These are phyloP conservation scores for Tetragonia tetragonoides DNA, from an alignment of 148 eudicot genomes.

Conservation along the genomic window DNA sequence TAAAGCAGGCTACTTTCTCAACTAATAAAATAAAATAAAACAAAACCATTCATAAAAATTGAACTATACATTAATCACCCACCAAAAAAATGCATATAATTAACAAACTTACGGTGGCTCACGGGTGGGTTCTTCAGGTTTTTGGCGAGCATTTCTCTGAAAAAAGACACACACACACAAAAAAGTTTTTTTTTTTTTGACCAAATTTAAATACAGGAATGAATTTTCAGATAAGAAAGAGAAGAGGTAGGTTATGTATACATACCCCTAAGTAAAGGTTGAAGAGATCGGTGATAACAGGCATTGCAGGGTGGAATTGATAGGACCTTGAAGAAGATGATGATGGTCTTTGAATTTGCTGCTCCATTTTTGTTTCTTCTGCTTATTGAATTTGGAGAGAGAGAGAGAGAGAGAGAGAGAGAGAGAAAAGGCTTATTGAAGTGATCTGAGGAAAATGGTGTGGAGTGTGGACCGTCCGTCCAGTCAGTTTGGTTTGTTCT, in stretches of 20 bases:
- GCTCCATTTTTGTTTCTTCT: slow-evolving; percentile 22
- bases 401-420: too few species aligned
- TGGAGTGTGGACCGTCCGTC: too few species aligned
- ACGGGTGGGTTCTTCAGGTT: slow-evolving; percentile 53
- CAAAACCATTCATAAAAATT: too few species aligned
- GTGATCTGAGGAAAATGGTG: too few species aligned
- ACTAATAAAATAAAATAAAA: background rate
- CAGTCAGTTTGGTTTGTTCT: too few species aligned
- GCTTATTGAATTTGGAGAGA: background rate
- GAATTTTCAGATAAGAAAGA: background rate
- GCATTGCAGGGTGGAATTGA: slow-evolving; percentile 68
- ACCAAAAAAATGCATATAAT: background rate
- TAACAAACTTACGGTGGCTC: slow-evolving; percentile 80
- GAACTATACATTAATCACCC: background rate
- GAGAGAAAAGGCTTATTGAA: too few species aligned
- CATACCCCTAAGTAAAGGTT: slow-evolving; percentile 76
- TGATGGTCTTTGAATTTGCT: slow-evolving; percentile 51
- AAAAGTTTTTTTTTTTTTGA: too few species aligned
- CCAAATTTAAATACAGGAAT: background rate
- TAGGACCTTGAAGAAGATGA: slow-evolving; percentile 47
- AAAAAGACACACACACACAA: background rate
- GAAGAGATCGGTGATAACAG: slow-evolving; percentile 74
- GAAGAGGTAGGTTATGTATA: background rate
- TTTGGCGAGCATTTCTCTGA: slow-evolving; percentile 66
- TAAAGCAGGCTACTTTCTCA: too few species aligned